These are phyloP conservation scores for Fusarium sp. DNA, from an alignment of 2,329 filamentous ascomycete genomes.

Conservation along the genomic window DNA sequence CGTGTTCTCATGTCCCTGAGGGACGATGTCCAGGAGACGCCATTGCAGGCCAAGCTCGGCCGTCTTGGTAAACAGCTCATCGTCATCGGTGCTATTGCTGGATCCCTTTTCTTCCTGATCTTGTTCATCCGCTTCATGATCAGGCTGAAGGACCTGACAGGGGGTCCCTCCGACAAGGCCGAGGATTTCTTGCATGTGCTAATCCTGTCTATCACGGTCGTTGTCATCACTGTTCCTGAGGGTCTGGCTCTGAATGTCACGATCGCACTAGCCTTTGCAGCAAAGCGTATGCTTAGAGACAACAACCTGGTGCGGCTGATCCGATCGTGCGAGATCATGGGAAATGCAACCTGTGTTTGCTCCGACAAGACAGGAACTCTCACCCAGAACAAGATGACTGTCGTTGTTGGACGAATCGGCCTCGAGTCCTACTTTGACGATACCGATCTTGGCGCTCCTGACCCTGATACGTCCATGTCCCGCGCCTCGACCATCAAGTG, in stretches of 20 bases:
- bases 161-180: conserved; percentile 61
- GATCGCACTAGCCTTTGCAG: conserved; percentile 71
- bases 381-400: conserved; percentile 73
- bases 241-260: conserved; percentile 71
- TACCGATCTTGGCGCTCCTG: conserved; percentile 39
- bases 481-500: conserved; percentile 38
- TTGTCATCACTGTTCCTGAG: conserved; percentile 71
- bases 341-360: conserved; percentile 72
- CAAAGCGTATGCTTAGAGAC: conserved; percentile 72
- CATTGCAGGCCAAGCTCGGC: conserved; percentile 82
- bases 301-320: conserved; percentile 71
- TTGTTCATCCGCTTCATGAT: conserved; percentile 56
- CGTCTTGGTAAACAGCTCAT: conserved; percentile 80
- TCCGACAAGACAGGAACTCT: conserved; percentile 76
- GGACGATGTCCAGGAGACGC: conserved; percentile 82
- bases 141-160: conserved; percentile 49
- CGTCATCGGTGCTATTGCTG: conserved; percentile 55
- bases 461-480: conserved; percentile 35
- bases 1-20: conserved; percentile 83
- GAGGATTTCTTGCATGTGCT: conserved; percentile 69
- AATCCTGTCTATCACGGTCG: conserved; percentile 68
- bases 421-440: conserved; percentile 53
- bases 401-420: conserved; percentile 68
- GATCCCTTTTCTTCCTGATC: conserved; percentile 56
- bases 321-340: conserved; percentile 73